Percentiles rank a stretch among this genome's conserved stretches.
Evolutionary conservation across 2,329 filamentous ascomycete genomes (phyloP).

Genomic region (Furcasterigmium sp.): DNA sequence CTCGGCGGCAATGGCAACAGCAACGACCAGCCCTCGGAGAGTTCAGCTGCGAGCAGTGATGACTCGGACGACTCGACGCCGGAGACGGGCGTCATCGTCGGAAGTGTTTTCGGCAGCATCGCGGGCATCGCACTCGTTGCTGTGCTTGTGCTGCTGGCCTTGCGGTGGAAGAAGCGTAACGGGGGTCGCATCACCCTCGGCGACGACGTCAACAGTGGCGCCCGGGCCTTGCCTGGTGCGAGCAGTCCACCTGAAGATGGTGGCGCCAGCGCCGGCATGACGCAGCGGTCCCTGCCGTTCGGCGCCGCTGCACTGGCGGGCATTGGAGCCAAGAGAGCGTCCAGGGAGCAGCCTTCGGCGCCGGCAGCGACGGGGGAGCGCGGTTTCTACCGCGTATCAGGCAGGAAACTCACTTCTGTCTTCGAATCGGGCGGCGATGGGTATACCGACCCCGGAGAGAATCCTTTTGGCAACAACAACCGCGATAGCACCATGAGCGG

Average conservation of each 20-base stretch:
- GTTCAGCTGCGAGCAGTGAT: constrained; percentile 13
- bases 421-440: constrained; percentile 58
- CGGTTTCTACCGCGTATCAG: constrained; percentile 61
- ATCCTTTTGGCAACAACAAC: constrained; percentile 19
- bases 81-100: constrained; percentile 34
- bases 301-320: constrained; percentile 4
- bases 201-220: constrained; percentile 26
- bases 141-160: constrained; percentile 45
- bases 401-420: constrained; percentile 59
- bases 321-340: constrained; percentile 20
- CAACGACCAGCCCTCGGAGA: too few species aligned
- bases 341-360: constrained; percentile 23
- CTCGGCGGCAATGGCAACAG: neutral
- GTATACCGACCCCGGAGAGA: constrained; percentile 45
- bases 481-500: constrained; percentile 36
- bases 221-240: constrained; percentile 21
- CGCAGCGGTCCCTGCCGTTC: constrained; percentile 38
- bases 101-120: constrained; percentile 51
- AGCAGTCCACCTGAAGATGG: constrained; percentile 13
- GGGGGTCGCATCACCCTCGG: constrained; percentile 37
- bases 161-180: constrained; percentile 51
- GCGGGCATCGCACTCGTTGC: constrained; percentile 54
- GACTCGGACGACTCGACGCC: constrained; percentile 3
- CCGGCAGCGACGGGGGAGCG: constrained; percentile 38
- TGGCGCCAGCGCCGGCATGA: constrained; percentile 29